phyloP scores from a whole-genome alignment of 73 alveolate species.

The Loxodes magnus region DNA sequence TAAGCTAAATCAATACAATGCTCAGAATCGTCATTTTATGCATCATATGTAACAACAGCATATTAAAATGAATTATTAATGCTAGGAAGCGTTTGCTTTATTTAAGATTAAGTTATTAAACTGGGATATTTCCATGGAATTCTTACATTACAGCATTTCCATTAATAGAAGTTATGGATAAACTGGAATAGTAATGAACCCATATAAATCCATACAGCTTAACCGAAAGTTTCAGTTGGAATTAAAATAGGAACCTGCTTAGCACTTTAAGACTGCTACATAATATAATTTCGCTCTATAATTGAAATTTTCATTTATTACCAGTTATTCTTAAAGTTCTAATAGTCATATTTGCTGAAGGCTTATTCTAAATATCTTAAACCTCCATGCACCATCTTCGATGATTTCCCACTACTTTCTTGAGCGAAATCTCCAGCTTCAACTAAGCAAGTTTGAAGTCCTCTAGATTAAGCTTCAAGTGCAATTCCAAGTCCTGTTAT shows the following conservation, averaged over 20 bases:
- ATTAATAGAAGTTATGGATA: too few species aligned
- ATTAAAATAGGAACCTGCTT: conserved; percentile 47
- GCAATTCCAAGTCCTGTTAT: conserved; percentile 84
- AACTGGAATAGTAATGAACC: conserved; percentile 59
- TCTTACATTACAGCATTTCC: too few species aligned
- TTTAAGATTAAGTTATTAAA: too few species aligned
- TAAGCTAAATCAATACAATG: too few species aligned
- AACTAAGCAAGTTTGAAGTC: conserved; percentile 53
- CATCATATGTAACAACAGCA: conserved; percentile 31
- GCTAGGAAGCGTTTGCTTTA: too few species aligned
- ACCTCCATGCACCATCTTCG: conserved; percentile 89
- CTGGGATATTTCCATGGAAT: too few species aligned
- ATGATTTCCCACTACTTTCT: conserved; percentile 69
- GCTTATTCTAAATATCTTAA: conserved; percentile 68
- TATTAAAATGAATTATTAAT: too few species aligned
- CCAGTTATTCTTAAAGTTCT: conserved; percentile 33
- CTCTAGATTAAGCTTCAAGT: conserved; percentile 72
- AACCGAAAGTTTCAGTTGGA: conserved; percentile 45
- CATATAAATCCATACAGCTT: conserved; percentile 46
- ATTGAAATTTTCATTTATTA: conserved; percentile 57
- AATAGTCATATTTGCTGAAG: conserved; percentile 37
- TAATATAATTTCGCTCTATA: conserved; percentile 61
- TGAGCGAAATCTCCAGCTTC: conserved; percentile 71
- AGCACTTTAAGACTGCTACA: conserved; percentile 50
- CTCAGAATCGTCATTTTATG: conserved; percentile 59